phyloP scores from a whole-genome alignment of 2,329 filamentous ascomycete species.

The Botryotinia narcissicola region DNA sequence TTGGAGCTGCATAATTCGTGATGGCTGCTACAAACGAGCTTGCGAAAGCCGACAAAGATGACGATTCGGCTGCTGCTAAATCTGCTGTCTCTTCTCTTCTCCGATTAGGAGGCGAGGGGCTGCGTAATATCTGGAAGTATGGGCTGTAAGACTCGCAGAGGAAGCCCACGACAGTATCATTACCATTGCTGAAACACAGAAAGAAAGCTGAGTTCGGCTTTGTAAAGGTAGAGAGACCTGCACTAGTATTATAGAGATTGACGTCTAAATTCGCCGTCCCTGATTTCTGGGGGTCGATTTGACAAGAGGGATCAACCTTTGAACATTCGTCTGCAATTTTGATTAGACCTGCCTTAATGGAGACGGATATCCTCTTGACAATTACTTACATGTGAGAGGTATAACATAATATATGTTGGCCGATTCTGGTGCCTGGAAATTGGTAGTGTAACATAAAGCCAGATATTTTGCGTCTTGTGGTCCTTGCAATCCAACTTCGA shows the following conservation, averaged over 20 bases:
- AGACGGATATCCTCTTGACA: not conserved
- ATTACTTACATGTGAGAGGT: not conserved
- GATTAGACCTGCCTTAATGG: not conserved
- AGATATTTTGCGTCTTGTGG: not conserved
- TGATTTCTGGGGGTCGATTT: not conserved
- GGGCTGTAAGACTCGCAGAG: not conserved
- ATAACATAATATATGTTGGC: slow-evolving; percentile 2
- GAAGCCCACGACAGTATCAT: not conserved
- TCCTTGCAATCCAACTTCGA: not conserved
- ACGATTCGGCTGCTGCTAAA: not conserved
- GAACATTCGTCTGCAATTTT: not conserved
- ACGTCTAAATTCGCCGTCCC: not conserved
- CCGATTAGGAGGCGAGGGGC: not conserved
- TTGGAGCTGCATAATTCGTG: not conserved
- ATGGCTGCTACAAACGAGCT: not conserved
- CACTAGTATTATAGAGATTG: not conserved
- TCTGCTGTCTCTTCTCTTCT: not conserved
- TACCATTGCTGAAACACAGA: not conserved
- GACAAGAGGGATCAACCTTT: not conserved
- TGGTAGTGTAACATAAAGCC: not conserved
- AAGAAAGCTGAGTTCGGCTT: slow-evolving; percentile 7
- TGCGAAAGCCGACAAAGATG: not conserved
- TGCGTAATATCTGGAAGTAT: not conserved
- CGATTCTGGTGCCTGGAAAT: not conserved
- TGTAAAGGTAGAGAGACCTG: not conserved